Evolutionary conservation across 73 alveolate genomes (phyloP), one percentile per base, ranked within the genome.

Genomic region (Loxodes magnus): DNA sequence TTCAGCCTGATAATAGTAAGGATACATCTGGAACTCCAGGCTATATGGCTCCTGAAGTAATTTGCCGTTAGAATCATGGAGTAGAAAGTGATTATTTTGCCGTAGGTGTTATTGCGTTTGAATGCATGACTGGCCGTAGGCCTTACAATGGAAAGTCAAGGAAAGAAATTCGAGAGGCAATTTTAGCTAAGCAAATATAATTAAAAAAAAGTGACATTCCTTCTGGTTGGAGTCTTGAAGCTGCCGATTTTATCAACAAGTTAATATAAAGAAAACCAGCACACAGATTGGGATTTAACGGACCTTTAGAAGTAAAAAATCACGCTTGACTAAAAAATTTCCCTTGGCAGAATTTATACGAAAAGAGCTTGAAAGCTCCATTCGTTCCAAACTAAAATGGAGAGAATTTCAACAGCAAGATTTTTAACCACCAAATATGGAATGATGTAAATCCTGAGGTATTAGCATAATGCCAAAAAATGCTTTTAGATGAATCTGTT

Each of bases 241-340:
- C 82, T 12, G 81, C 77, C 5, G 94, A 82, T 43, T 82, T 70
- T 42, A 49, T 71, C 5, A 77, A 77, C 34, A 52, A 61, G n/a
- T 62, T 62, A 25, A 43, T 90, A 24, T 56, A 84, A 64, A 71
- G 96, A 53, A 80, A 85, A 48, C 73, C 82, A 27, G 74, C 75
- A 25, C 57, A 77, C 49, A 71, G 97, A 64, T 62, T 86, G 22
- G 97, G 97, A 22, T 58, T 30, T 43, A 65, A 72, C 57, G 97
- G 97, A 22, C 76, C 86, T 19, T 33, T 35, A 36, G 97, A 86
- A 67, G 71, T 86, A 28, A 86, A 71, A 43, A 43, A 69, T 31
- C 97, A 86, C 71, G 77, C 77, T 16, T 86, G 97, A 94, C 67
- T 86, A 31, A 64, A 65, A 53, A 67, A 77, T 64, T 86, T 59